Percentiles rank a stretch among this genome's conserved stretches.
These are phyloP conservation scores for Saccharomycopsis crataegensis DNA, from an alignment of 1,139 yeast genomes.

Conservation along the genomic window DNA sequence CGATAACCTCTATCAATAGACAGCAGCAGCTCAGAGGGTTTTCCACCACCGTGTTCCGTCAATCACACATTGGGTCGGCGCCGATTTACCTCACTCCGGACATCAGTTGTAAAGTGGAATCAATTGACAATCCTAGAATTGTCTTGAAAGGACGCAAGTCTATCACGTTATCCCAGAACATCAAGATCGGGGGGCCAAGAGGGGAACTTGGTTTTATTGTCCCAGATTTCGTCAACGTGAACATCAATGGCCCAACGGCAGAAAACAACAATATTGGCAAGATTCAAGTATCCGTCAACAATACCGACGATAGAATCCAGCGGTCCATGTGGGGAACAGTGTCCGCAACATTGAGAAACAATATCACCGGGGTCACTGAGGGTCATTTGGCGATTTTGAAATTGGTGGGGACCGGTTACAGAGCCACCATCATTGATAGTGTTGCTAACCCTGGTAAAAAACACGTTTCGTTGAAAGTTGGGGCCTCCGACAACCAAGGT, in stretches of 20 bases:
- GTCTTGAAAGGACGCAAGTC: conserved; percentile 65
- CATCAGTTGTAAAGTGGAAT: conserved; percentile 34
- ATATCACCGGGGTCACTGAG: conserved; percentile 80
- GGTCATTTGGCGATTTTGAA: conserved; percentile 85
- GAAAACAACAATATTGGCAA: conserved; percentile 30
- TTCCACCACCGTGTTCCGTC: conserved; percentile 9
- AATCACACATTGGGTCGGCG: conserved; percentile 53
- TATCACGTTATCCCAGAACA: conserved; percentile 50
- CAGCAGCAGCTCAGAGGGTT: no score
- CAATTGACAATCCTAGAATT: conserved; percentile 36
- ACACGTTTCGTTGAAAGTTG: conserved; percentile 69
- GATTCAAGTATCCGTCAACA: conserved; percentile 48
- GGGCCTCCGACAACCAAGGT: conserved; percentile 69
- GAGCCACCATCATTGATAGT: conserved; percentile 62
- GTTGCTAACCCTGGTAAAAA: conserved; percentile 45
- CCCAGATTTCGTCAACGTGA: conserved; percentile 62
- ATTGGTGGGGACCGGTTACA: conserved; percentile 95
- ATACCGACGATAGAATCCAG: conserved; percentile 59
- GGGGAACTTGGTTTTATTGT: conserved; percentile 59
- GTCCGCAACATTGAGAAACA: conserved; percentile 70
- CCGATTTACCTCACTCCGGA: conserved; percentile 53
- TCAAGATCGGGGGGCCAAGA: conserved; percentile 73
- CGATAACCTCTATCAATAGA: no score
- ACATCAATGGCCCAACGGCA: conserved; percentile 20
- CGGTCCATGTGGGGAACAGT: conserved; percentile 94